Evolutionary conservation across 257 asterid species (phyloP), one percentile per base, ranked within the genome.

Genomic region (Primulina tabacum): DNA sequence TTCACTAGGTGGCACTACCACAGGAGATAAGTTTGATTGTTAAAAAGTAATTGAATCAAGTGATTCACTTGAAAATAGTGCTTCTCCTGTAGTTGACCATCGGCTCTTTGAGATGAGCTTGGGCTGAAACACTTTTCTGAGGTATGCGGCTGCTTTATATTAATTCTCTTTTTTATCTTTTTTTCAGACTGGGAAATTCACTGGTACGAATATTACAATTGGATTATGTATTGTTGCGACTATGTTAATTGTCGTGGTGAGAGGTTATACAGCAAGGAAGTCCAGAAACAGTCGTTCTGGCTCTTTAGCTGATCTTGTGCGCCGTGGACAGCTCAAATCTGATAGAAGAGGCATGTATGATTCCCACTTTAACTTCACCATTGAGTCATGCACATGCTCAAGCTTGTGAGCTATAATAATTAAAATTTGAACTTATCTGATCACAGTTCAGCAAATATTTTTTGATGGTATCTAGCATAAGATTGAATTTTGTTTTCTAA

Each of bases 271-370:
- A 50, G 57, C 57, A 16, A 50, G 57, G 21, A 50, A 50, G 20
- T 16, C 57, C 57, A 50, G 57, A 50, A 14, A 50, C 57, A 50
- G 21, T 16, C 57, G 20, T 50, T 5, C 57, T 16, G 57, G 57
- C 57, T 14, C 57, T 50, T 5, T 50, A 50, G 57, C 57, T 50
- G 57, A 50, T 50, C 57, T 50, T 50, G 57, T 50, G 21, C 57
- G 57, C 21, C 57, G 57, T 14, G 57, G 57, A 50, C 57, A 50
- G 57, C 57, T 50, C 21, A 50, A 50, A 50, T 50, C 21, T 50
- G 57, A 50, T 50, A 50, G 57, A 50, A 50, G 57, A 50, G 57
- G 57, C 57, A 50, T 50, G 57, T 50, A 50, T 50, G 57, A 50
- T 50, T 50, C 21, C 8, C 57, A 50, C 57, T 50, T 14, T 50